These are phyloP conservation scores for Chrysanthemum lavandulifolium DNA, from an alignment of 129 eudicot genomes.

Conservation along the genomic window DNA sequence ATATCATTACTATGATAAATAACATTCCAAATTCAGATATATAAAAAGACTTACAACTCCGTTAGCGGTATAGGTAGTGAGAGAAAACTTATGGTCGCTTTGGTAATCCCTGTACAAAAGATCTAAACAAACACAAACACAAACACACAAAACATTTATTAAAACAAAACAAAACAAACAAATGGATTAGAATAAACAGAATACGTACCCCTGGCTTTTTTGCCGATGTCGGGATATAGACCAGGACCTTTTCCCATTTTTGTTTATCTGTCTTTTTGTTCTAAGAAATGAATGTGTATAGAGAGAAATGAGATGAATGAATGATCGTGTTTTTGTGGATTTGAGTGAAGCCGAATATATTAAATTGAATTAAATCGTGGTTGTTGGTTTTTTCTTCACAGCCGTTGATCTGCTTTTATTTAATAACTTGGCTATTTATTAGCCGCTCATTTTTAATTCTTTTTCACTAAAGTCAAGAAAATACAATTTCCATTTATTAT, in stretches of 20 bases:
- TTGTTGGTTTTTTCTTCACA: conserved; percentile 29
- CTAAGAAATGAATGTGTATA: background rate
- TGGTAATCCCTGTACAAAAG: conserved; percentile 86
- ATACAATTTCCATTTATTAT: background rate
- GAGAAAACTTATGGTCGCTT: conserved; percentile 72
- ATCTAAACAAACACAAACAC: conserved; percentile 43
- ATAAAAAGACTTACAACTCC: conserved; percentile 56
- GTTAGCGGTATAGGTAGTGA: conserved; percentile 64
- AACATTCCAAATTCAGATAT: background rate
- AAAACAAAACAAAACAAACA: background rate
- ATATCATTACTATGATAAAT: background rate
- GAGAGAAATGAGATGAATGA: conserved; percentile 18
- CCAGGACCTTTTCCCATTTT: conserved; percentile 81
- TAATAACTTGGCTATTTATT: background rate
- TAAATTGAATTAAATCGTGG: conserved; percentile 8
- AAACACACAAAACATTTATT: conserved; percentile 3
- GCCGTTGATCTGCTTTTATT: conserved; percentile 8
- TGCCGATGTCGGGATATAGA: conserved; percentile 80
- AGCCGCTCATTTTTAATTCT: conserved; percentile 16
- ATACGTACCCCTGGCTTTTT: conserved; percentile 65
- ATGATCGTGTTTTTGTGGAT: conserved; percentile 3
- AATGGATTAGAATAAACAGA: conserved; percentile 1
- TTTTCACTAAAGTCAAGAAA: conserved; percentile 24
- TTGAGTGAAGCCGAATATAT: background rate
- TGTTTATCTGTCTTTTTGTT: conserved; percentile 6